phyloP scores from a whole-genome alignment of 331 rosid species.

The Prunus yedoensis region DNA sequence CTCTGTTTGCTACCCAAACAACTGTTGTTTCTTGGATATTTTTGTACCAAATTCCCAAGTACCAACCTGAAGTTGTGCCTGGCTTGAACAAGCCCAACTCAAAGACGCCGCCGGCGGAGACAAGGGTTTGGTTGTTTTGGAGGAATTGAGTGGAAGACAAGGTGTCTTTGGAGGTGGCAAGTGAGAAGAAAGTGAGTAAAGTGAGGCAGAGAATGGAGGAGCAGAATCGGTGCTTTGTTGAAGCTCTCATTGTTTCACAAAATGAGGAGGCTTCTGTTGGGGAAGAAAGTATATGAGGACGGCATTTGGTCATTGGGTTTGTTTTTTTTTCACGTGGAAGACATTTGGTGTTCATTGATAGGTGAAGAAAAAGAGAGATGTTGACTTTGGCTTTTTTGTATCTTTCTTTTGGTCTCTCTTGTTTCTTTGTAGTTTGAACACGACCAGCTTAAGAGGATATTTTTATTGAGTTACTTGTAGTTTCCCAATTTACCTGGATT shows the following conservation, averaged over 20 bases:
- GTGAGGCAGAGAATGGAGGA: conserved; percentile 26
- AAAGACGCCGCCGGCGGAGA: conserved; percentile 2
- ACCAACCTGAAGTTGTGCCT: conserved; percentile 3
- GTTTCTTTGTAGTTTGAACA: too few relatives aligned
- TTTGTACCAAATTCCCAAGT: conserved; percentile 27
- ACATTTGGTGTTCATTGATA: too few relatives aligned
- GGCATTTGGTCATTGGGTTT: background rate
- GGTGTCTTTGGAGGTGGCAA: conserved; percentile 38
- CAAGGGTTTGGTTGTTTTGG: conserved; percentile 12
- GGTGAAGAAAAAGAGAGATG: too few relatives aligned
- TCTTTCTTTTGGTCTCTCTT: too few relatives aligned
- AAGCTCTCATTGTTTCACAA: conserved; percentile 32
- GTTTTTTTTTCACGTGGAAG: too few relatives aligned
- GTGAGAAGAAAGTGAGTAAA: conserved; percentile 24
- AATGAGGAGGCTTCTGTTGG: conserved; percentile 11
- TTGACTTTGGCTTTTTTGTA: too few relatives aligned
- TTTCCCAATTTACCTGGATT: too few relatives aligned
- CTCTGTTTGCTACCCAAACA: conserved; percentile 27
- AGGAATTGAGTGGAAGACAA: conserved; percentile 31
- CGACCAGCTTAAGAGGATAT: too few relatives aligned
- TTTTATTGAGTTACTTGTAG: too few relatives aligned
- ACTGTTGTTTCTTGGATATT: background rate
- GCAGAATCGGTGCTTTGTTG: conserved; percentile 3
- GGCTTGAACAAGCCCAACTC: conserved; percentile 27
- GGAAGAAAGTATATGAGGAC: background rate